phyloP scores from a whole-genome alignment of 164 flowering plant genomes.

The Aristolochia contorta region DNA sequence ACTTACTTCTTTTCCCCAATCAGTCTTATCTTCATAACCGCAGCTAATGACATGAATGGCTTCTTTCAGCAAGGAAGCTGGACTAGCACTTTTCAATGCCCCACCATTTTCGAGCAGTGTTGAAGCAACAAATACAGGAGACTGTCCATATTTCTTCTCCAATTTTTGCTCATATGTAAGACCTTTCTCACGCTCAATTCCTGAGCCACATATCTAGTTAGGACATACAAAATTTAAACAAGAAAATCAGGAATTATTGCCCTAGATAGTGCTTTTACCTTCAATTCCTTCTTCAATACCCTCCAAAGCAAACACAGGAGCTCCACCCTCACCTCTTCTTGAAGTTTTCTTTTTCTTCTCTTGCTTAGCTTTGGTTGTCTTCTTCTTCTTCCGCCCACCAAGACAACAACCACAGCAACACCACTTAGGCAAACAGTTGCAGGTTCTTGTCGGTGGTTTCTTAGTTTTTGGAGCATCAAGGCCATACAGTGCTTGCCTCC shows the following conservation, averaged over 20 bases:
- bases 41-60: slow-evolving; percentile 82
- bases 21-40: slow-evolving; percentile 70
- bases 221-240: neutral
- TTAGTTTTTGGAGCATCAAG: slow-evolving; percentile 49
- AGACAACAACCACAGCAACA: slow-evolving; percentile 39
- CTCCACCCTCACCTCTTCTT: slow-evolving; percentile 23
- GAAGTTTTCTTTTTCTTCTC: slow-evolving; percentile 34
- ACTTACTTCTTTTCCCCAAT: slow-evolving; percentile 75
- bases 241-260: neutral
- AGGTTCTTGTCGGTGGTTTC: slow-evolving; percentile 43
- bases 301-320: slow-evolving; percentile 30
- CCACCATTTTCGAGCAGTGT: slow-evolving; percentile 62
- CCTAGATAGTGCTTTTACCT: slow-evolving; percentile 17
- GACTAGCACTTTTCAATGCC: slow-evolving; percentile 31
- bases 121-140: slow-evolving; percentile 62
- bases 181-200: slow-evolving; percentile 27
- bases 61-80: slow-evolving; percentile 56
- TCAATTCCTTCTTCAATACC: slow-evolving; percentile 44
- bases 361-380: slow-evolving; percentile 25
- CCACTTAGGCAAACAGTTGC: slow-evolving; percentile 63
- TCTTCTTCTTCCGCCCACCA: slow-evolving; percentile 39
- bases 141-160: slow-evolving; percentile 65
- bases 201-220: slow-evolving; percentile 20
- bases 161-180: slow-evolving; percentile 39
- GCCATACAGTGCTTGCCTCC: slow-evolving; percentile 66